Base-by-base conservation (phyloP, 108 stramenopile species). In the Heterococcus sp. region DNA sequence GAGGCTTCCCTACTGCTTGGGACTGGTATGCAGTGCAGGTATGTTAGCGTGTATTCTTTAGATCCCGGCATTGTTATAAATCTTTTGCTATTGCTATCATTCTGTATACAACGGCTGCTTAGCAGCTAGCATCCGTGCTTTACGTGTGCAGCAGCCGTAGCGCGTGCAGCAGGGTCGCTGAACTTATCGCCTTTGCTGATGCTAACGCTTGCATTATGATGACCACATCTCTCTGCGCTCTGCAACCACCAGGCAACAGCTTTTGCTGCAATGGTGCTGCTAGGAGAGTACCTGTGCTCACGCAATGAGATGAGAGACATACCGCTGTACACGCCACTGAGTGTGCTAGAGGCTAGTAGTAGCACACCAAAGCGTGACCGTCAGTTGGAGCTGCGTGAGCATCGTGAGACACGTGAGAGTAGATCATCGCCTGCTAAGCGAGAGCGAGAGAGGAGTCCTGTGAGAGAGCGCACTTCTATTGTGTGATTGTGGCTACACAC, bases 1-100 rank as follows among this genome's bases (percentile, higher is more conserved):
- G 65, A 65, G 79, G 79, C 21, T 26, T 65, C 8, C 79, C 79
- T 21, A 65, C 30, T n/a, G 66, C 67, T 2, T 81, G 79, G 79
- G 79, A 81, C 26, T 81, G 79, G 79, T 81, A 72, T 66, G 72
- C 73, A 27, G 40, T 81, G 26, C 79, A 81, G 79, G 28, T 81
- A 66, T 21, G 46, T 21, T 8, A 8, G 46, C 46, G 21, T 58
- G 21, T 21, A 58, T 58, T 14, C 46, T 58, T 8, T 58, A n/a
- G n/a, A n/a, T n/a, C n/a, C n/a, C n/a, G n/a, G n/a, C n/a, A n/a
- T n/a, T n/a, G n/a, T n/a, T n/a, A n/a, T n/a, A n/a, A n/a, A n/a
- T n/a, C n/a, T n/a, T n/a, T n/a, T n/a, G n/a, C n/a, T n/a, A n/a
- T n/a, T n/a, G n/a, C n/a, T n/a, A n/a, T n/a, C n/a, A 58, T 21